Base-by-base conservation (phyloP, 768 basidiomycete genomes). In the Rhizopogon vesiculosus region DNA sequence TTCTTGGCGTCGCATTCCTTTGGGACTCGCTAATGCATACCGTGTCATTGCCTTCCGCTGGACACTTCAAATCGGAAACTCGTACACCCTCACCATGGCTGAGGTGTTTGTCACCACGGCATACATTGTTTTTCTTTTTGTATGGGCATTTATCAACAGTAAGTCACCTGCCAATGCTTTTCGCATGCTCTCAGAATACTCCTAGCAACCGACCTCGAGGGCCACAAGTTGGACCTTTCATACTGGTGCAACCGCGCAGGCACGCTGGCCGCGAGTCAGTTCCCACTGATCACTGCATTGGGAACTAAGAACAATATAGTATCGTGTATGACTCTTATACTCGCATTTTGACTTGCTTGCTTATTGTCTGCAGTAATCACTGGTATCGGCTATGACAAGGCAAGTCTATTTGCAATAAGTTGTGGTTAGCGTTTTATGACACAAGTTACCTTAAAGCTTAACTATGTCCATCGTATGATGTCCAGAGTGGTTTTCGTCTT, bases 311-410 rank as follows among this genome's bases (percentile, higher is more conserved):
- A 31, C 31, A 80, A 81, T 45, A 19, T 76, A 25, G 67, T 81
- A 28, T 70, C 74, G 4, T 46, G 74, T 74, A 43, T 5, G 72
- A 3, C 5, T 18, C n/a, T 55, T 18, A n/a, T 12, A 7, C 35
- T 31, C 41, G 31, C 8, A 19, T 1, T 9, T 5, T 29, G 3
- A 2, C 2, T 25, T 7, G 16, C 8, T 19, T 22, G 22, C 53
- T 54, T 29, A 54, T 29, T 46, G 19, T 40, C 42, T 15, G 38
- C 56, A 83, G 81, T 72, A 38, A 60, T 83, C 33, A 84, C 81
- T 4, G 80, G 81, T 16, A 67, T 84, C 46, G 77, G 78, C 55
- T 77, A 65, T 53, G 68, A 70, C 38, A 64, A 81, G 78, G 70
- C 81, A 18, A 67, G 75, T 56, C 16, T 33, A 31, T 31, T 31